phyloP scores from a whole-genome alignment of 2,329 filamentous ascomycete species.

The Cyphellophora attinorum region DNA sequence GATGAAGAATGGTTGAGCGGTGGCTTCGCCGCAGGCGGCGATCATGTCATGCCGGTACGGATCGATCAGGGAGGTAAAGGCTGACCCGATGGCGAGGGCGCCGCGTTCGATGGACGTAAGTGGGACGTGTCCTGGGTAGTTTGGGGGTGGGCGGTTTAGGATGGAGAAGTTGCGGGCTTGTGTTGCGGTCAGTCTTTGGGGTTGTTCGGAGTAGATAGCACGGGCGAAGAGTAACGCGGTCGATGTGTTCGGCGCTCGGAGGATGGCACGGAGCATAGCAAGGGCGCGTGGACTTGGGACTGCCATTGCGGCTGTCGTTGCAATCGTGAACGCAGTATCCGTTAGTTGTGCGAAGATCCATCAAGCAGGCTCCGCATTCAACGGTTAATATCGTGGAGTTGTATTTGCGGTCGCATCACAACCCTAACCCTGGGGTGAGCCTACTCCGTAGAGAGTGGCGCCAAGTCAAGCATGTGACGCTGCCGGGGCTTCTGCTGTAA shows the following conservation, averaged over 20 bases:
- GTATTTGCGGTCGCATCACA: no score
- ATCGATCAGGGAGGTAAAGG: slow-evolving; percentile 54
- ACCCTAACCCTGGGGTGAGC: no score
- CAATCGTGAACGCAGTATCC: no score
- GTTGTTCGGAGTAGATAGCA: neutral
- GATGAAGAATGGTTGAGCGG: slow-evolving; percentile 91
- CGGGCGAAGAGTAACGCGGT: neutral
- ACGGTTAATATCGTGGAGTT: no score
- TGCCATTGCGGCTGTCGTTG: neutral
- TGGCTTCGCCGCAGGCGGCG: slow-evolving; percentile 86
- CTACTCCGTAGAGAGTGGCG: no score
- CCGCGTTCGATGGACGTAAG: slow-evolving; percentile 69
- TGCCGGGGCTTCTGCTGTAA: no score
- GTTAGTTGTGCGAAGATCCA: no score
- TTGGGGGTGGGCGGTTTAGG: slow-evolving; percentile 73
- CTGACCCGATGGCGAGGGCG: slow-evolving; percentile 56
- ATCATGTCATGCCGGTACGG: slow-evolving; percentile 83
- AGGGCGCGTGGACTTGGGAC: neutral
- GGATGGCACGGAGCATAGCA: neutral
- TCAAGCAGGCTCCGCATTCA: no score
- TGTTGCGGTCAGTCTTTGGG: neutral
- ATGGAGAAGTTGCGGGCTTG: slow-evolving; percentile 58
- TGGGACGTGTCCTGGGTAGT: slow-evolving; percentile 87
- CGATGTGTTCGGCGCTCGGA: neutral
- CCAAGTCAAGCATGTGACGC: no score